Evolutionary conservation across 176 grass and related monocot species (phyloP).

Genomic region (Areca catechu): DNA sequence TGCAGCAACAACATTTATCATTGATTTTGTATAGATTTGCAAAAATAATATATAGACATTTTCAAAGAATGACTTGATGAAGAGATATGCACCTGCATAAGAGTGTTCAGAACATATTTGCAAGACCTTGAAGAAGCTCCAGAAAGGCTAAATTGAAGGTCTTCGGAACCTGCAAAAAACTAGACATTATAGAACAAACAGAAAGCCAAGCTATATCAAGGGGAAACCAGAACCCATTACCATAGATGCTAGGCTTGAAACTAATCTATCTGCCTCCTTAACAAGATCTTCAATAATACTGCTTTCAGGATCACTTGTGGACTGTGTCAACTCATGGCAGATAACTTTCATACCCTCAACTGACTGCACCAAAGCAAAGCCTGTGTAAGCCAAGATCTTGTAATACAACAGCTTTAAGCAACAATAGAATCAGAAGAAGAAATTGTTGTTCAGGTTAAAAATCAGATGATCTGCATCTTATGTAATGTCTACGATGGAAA

Average conservation of each 20-base stretch:
- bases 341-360: slow-evolving; percentile 99
- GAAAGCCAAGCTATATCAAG: neutral
- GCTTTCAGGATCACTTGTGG: slow-evolving; percentile 49
- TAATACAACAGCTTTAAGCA: too few relatives aligned
- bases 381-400: neutral
- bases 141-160: slow-evolving; percentile 94
- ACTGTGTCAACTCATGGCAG: slow-evolving; percentile 90
- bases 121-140: slow-evolving; percentile 96
- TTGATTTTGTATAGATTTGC: neutral
- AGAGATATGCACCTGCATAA: slow-evolving; percentile 71
- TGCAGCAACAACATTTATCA: slow-evolving; percentile 18
- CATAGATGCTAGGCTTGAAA: slow-evolving; percentile 86
- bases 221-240: slow-evolving; percentile 32
- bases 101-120: slow-evolving; percentile 97
- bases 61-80: neutral
- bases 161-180: slow-evolving; percentile 62
- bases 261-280: slow-evolving; percentile 92
- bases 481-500: too few relatives aligned
- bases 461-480: too few relatives aligned
- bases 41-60: neutral
- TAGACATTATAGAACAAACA: neutral
- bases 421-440: too few relatives aligned
- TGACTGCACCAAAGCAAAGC: slow-evolving; percentile 45
- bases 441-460: too few relatives aligned
- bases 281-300: slow-evolving; percentile 68